Conservation (phyloP, 352 stramenopile species). For the Phytophthora citrophthora region DNA sequence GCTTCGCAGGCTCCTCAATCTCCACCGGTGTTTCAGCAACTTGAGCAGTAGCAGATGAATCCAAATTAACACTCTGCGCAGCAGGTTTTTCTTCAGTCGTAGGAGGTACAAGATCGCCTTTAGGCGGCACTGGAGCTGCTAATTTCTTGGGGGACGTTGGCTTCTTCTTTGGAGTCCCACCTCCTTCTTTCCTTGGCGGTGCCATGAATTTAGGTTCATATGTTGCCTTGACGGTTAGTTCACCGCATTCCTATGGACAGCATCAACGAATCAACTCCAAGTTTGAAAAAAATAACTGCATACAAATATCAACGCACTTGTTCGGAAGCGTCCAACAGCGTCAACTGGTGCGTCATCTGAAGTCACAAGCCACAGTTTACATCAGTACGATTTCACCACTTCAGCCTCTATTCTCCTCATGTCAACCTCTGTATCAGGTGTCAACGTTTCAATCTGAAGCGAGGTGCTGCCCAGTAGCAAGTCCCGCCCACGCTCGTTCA, state of each 20-base stretch:
- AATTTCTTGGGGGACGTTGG: conserved; percentile 11
- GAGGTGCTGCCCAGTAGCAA: conserved; percentile 47
- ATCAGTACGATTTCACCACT: conserved; percentile 9
- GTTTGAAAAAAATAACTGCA: too few relatives aligned
- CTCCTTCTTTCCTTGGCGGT: conserved; percentile 12
- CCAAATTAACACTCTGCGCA: background rate
- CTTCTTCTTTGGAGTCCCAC: conserved; percentile 8
- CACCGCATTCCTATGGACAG: conserved; percentile 29
- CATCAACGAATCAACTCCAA: background rate
- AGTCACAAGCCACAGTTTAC: conserved; percentile 4
- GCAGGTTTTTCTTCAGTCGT: conserved; percentile 16
- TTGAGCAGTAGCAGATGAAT: background rate
- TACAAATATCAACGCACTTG: conserved; percentile 6
- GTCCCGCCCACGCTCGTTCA: conserved; percentile 47
- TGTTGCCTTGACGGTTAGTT: conserved; percentile 46
- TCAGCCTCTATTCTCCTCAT: conserved; percentile 8
- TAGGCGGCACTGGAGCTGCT: conserved; percentile 1
- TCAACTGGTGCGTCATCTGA: conserved; percentile 42
- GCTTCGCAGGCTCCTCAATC: conserved; percentile 1
- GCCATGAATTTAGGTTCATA: conserved; percentile 56
- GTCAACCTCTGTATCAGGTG: conserved; percentile 37
- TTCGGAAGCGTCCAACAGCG: conserved; percentile 23
- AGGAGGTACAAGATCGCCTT: background rate
- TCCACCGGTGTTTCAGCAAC: background rate
- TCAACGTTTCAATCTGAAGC: conserved; percentile 42